Base-by-base conservation (phyloP, 345 rosid species). In the Microthlaspi erraticum region DNA sequence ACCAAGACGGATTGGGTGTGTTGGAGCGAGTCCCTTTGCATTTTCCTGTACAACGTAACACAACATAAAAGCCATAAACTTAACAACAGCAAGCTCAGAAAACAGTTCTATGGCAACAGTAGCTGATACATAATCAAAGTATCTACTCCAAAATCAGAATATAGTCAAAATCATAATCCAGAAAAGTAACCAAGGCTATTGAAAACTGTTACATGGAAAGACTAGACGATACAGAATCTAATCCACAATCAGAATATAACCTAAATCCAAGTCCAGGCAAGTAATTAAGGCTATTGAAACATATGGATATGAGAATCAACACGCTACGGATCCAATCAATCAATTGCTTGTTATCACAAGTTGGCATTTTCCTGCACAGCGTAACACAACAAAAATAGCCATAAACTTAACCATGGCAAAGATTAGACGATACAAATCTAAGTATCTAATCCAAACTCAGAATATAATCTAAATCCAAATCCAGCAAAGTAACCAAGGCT, bases 1-100 rank as follows among this genome's bases (percentile, higher is more conserved):
- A 26, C 97, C 95, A 2, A 91, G 88, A 31, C 95, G 88, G 77
- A 91, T 91, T 1, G 95, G 95, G 66, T 91, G 97, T 64, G 97
- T 88, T 10, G 95, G 90, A 68, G 97, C 87, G 58, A 91, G 78
- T 19, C 86, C 69, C 67, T 81, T 88, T 3, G 95, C 97, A 74
- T 88, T 87, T 41, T 88, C 97, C 93, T 88, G 79, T 76, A 54
- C 0, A 54, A 9, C 29, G 29, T 26, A 26, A 26, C 29, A 26
- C 29, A 26, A 26, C n/a, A 10, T 8, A 38, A 33, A 45, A 23
- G 3, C 42, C 29, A 7, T 62, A 16, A 10, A 9, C 23, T 11
- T 20, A 23, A 56, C 17, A 8, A 5, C 36, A 5, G 20, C 23
- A 45, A 45, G 50, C 7, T 20, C 50, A 7, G 5, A 45, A 16